Base-by-base conservation (phyloP, 2,329 filamentous ascomycete genomes). In the Penicillium sp. region DNA sequence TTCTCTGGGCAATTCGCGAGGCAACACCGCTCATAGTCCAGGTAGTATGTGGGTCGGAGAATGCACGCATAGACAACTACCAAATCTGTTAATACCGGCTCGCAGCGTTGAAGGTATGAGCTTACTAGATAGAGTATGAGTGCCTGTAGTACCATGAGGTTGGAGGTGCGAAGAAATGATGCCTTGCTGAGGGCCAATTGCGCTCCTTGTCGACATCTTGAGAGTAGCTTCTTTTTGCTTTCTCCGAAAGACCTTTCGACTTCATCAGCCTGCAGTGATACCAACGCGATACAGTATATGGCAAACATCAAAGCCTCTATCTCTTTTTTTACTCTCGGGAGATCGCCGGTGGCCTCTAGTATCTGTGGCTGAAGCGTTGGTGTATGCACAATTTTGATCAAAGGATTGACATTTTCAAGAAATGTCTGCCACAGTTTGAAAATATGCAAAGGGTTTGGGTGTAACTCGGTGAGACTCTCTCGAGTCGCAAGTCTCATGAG, bases 351-450 rank as follows among this genome's bases (percentile, higher is more conserved):
- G 13, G 67, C 67, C 23, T 68, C 65, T 9, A 69, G 44, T 26
- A 69, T 68, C 33, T 65, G 60, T 25, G 62, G 67, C 54, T 68
- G 67, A 14, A 65, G 46, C 9, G 64, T 68, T 21, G 93, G 91
- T 92, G 90, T 71, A 75, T 96, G 54, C 76, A 80, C 51, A 87
- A 91, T 74, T 91, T 92, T 7, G 89, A 89, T 8, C 88, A 89
- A 75, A 80, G 92, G 58, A 84, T 93, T 66, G 46, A 69, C 58
- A 39, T 67, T 66, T 26, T 69, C 62, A n/a, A 69, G 57, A 42
- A 69, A 69, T 1, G 61, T 63, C 53, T 68, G 66, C 67, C 67
- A 69, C 13, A 68, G 19, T 44, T 65, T 66, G 56, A 68, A 69
- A 42, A 69, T 67, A 29, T 65, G 59, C 29, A 62, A 23, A 4